Evolutionary conservation across 2,329 filamentous ascomycete species (phyloP).

Genomic region (Fusarium proliferatum): DNA sequence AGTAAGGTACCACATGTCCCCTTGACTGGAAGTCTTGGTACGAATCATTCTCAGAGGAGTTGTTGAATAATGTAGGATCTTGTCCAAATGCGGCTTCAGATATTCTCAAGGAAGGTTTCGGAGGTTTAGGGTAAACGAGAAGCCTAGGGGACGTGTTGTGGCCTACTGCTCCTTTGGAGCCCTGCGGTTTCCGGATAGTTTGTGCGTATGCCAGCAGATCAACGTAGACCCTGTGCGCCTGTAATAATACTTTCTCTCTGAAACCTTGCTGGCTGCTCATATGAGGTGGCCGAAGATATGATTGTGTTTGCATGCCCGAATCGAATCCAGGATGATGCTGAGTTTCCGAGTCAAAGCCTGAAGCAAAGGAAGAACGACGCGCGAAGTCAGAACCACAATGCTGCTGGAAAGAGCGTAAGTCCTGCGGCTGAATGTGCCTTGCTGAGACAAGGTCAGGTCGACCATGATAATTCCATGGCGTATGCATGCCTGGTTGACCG

Average conservation of each 20-base stretch:
- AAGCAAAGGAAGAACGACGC: conserved; percentile 22
- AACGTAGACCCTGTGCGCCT: conserved; percentile 79
- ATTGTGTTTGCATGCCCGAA: conserved; percentile 7
- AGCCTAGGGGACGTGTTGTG: conserved; percentile 58
- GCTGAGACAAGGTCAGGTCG: conserved; percentile 9
- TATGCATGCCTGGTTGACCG: conserved; percentile 45
- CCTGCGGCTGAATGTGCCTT: conserved; percentile 27
- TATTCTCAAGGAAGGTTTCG: conserved; percentile 48
- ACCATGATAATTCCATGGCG: conserved; percentile 34
- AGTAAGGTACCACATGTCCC: conserved; percentile 13
- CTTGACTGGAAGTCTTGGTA: conserved; percentile 27
- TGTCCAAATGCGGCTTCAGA: conserved; percentile 12
- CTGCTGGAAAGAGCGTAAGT: conserved; percentile 18
- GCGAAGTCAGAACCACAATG: conserved; percentile 20
- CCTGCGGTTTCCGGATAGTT: conserved; percentile 63
- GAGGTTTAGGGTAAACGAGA: conserved; percentile 66
- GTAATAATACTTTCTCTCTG: conserved; percentile 74
- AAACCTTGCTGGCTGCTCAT: conserved; percentile 56
- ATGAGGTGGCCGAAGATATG: conserved; percentile 17
- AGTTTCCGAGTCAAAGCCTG: conserved; percentile 9
- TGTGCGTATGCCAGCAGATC: conserved; percentile 75
- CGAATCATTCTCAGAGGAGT: conserved; percentile 11
- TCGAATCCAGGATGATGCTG: conserved; percentile 13
- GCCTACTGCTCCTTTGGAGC: conserved; percentile 52
- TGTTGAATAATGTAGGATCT: conserved; percentile 4